phyloP scores from a whole-genome alignment of 768 basidiomycete species.

The Pleurotus ostreatus region DNA sequence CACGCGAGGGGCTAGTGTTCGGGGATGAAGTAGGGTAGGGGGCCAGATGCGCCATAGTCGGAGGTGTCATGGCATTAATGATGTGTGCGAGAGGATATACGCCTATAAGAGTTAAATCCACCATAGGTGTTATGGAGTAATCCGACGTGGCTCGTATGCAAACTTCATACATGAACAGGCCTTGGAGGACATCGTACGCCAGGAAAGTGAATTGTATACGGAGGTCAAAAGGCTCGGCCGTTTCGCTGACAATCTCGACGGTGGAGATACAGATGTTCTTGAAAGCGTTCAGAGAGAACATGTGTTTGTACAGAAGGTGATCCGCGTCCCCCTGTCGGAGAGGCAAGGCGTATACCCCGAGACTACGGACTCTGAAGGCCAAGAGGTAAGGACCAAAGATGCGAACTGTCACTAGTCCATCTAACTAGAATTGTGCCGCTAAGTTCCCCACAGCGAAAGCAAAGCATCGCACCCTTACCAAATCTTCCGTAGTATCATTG shows the following conservation, averaged over 20 bases:
- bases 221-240: conserved; percentile 12
- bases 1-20: conserved; percentile 9
- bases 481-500: conserved; percentile 19
- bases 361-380: conserved; percentile 44
- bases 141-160: conserved; percentile 21
- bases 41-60: background rate
- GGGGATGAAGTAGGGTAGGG: conserved; percentile 1
- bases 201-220: conserved; percentile 33
- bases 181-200: conserved; percentile 40
- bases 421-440: conserved; percentile 24
- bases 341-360: conserved; percentile 41
- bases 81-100: conserved; percentile 36
- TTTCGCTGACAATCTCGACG: background rate
- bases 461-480: conserved; percentile 23
- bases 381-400: conserved; percentile 49
- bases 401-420: conserved; percentile 36
- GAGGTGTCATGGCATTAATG: conserved; percentile 11
- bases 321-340: conserved; percentile 7
- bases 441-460: too few species aligned
- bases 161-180: conserved; percentile 43
- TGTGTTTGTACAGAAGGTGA: conserved; percentile 16
- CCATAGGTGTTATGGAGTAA: conserved; percentile 20
- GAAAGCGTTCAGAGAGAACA: conserved; percentile 31
- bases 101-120: conserved; percentile 39
- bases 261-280: conserved; percentile 41